phyloP scores from a whole-genome alignment of 495 filamentous ascomycete species.

The Podospora appendiculata region DNA sequence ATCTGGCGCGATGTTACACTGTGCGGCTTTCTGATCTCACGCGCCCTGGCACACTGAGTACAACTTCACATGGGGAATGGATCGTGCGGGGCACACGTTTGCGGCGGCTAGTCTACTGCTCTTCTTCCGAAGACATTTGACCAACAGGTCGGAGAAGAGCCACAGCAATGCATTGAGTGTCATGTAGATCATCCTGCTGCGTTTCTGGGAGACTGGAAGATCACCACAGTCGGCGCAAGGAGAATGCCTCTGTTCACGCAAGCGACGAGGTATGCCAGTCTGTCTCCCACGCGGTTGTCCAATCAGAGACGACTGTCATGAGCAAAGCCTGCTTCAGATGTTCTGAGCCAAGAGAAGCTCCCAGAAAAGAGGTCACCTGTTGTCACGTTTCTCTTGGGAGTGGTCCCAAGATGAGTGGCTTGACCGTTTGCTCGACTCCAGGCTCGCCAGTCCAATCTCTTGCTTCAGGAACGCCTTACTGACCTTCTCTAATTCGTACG shows the following conservation, averaged over 20 bases:
- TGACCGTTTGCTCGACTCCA: neutral
- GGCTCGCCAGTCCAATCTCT: neutral
- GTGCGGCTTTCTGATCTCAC: neutral
- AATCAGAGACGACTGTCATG: neutral
- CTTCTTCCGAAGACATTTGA: too few species aligned
- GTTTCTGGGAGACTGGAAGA: neutral
- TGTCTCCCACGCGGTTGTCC: neutral
- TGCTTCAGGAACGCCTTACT: neutral
- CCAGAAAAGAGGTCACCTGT: neutral
- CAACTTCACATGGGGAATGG: neutral
- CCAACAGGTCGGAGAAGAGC: too few species aligned
- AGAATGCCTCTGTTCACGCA: too few species aligned
- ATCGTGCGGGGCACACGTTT: too few species aligned
- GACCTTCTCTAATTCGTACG: too few species aligned
- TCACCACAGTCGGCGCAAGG: too few species aligned
- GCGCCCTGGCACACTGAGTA: neutral
- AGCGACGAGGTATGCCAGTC: neutral
- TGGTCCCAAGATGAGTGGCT: neutral
- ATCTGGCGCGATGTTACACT: constrained; percentile 14
- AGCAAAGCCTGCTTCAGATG: neutral
- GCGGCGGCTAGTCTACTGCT: too few species aligned
- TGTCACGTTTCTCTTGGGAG: neutral
- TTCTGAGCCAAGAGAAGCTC: neutral
- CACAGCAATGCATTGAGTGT: neutral
- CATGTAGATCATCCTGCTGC: neutral